Evolutionary conservation across 257 asterid genomes (phyloP).

Genomic region (Solanum medicagineum): DNA sequence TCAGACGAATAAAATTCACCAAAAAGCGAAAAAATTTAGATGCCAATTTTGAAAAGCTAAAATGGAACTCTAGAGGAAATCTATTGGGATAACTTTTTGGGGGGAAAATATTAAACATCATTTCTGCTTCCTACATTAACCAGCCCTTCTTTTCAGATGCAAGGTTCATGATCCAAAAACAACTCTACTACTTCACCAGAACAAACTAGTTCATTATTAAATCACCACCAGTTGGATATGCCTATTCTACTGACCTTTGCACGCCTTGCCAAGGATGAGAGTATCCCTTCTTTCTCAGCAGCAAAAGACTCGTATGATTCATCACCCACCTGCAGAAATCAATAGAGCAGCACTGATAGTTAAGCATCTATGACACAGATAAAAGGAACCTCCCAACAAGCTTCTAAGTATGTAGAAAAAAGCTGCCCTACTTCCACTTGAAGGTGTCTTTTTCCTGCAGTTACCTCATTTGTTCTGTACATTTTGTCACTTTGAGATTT

Average conservation of each 20-base stretch:
- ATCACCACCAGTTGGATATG: neutral
- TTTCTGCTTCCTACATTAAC: neutral
- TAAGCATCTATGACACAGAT: neutral
- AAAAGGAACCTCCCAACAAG: neutral
- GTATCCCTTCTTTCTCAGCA: slow-evolving; percentile 74
- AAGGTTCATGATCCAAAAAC: neutral
- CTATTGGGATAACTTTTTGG: neutral
- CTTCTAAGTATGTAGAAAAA: neutral
- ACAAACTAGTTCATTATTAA: neutral
- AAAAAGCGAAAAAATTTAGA: neutral
- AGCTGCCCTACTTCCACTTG: neutral
- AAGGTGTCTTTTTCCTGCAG: neutral
- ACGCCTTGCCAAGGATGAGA: slow-evolving; percentile 79
- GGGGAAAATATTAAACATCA: neutral
- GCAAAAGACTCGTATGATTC: slow-evolving; percentile 76
- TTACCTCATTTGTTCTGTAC: neutral
- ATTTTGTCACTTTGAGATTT: neutral
- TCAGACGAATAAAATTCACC: neutral
- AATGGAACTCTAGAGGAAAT: neutral
- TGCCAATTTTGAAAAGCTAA: neutral
- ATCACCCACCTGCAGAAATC: slow-evolving; percentile 67
- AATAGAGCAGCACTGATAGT: neutral
- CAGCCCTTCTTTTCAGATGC: neutral
- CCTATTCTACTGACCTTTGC: slow-evolving; percentile 55
- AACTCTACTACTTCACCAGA: neutral